Evolutionary conservation across 2,329 filamentous ascomycete genomes (phyloP), one percentile per base, ranked within the genome.

Genomic region (Penicillium sp.): DNA sequence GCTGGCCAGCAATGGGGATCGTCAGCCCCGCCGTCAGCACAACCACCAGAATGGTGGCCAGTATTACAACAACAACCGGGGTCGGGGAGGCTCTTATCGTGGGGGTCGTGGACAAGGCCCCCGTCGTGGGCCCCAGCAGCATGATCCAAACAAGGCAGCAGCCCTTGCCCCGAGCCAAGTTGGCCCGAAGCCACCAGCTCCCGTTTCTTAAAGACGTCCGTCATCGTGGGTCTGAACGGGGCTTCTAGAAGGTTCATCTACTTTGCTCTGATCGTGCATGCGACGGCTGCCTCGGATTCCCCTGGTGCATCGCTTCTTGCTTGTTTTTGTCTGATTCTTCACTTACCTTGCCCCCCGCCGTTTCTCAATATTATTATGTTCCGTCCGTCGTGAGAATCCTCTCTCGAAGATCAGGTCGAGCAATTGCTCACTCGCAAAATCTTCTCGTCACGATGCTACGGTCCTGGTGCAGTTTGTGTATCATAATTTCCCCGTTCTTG

Each of bases 41-140:
- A 67, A 75, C 52, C 72, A 77, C 61, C 54, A 67, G 11, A 71
- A 74, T 57, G 73, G 71, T 31, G 75, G 73, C 5, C 71, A 77
- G 57, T 78, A 78, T 62, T 69, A 71, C 38, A 53, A 43, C 50
- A 42, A 41, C 55, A 73, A 70, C 57, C 72, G 76, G 45, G 76
- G 75, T 37, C 73, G 78, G 34, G 77, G 78, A 37, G 77, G 78
- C 48, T 73, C 74, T 47, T 78, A 78, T 60, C 77, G 78, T 58
- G 77, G 78, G 39, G 74, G 76, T 37, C 76, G 78, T 57, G 77
- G 79, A 45, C 77, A 79, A 60, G 76, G 75, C 55, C 76, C 75
- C 54, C 79, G 78, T 37, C 73, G 73, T 60, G 76, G 73, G 53
- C 68, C 74, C 11, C 71, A 72, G 14, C 71, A 72, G 14, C 68